A percentile compares a stretch with the other conserved stretches of the same genome.
Evolutionary conservation across 306 rosid genomes (phyloP).

Genomic region (Prunus campanulata): DNA sequence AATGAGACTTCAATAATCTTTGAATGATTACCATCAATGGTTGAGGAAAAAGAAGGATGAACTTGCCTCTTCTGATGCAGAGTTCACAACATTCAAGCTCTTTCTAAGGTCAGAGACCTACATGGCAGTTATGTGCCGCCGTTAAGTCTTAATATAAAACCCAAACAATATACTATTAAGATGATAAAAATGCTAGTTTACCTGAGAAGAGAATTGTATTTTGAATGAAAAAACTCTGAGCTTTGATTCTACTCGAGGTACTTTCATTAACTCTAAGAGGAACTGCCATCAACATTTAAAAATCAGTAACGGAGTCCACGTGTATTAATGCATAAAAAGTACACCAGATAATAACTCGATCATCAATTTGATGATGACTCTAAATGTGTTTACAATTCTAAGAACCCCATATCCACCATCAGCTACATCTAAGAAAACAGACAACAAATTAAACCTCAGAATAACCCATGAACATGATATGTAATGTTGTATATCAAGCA

Average conservation of each 20-base stretch:
- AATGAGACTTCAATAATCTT: not conserved
- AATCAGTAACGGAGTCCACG: not conserved
- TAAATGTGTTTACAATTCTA: not conserved
- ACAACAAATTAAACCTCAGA: not conserved
- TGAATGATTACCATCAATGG: not conserved
- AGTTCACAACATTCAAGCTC: constrained; percentile 62
- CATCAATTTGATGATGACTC: not conserved
- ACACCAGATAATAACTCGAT: not conserved
- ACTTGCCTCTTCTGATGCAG: constrained; percentile 81
- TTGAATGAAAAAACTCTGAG: constrained; percentile 85
- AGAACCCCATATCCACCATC: not conserved
- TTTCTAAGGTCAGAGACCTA: constrained; percentile 82
- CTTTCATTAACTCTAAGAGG: constrained; percentile 74
- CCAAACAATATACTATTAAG: constrained; percentile 6
- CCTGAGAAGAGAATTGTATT: constrained; percentile 86
- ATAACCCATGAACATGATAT: not conserved
- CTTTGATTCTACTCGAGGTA: constrained; percentile 86
- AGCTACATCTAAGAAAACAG: not conserved
- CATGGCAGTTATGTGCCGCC: constrained; percentile 25
- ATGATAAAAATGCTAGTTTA: constrained; percentile 22
- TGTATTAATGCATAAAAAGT: not conserved
- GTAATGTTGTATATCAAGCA: not conserved
- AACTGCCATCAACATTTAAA: constrained; percentile 53
- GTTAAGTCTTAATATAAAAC: constrained; percentile 22
- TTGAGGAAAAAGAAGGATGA: constrained; percentile 24